Conservation (phyloP, 73 alveolate genomes). For the Paramecium biaurelia region DNA sequence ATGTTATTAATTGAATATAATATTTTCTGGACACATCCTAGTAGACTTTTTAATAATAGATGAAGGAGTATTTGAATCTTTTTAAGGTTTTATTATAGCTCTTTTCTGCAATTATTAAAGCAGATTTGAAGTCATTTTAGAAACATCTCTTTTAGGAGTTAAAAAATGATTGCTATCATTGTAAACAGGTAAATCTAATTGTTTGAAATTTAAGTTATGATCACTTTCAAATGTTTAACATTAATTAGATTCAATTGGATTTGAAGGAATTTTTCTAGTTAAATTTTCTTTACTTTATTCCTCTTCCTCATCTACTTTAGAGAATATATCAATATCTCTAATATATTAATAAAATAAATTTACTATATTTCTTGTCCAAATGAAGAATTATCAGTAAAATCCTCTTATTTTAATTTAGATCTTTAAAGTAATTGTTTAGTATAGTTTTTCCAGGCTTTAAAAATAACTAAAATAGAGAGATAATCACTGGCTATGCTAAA, state of each 20-base stretch:
- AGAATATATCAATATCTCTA: conserved; percentile 8
- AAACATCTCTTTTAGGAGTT: not conserved
- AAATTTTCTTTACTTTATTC: not conserved
- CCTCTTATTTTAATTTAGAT: not conserved
- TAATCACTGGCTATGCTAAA: conserved; percentile 3
- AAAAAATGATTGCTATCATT: not conserved
- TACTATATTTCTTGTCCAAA: conserved; percentile 2
- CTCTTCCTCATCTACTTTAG: not conserved
- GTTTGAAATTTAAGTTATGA: not conserved
- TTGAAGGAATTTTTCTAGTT: not conserved
- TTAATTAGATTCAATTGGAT: not conserved
- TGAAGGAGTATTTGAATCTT: not conserved
- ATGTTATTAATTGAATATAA: not conserved
- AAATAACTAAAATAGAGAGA: not conserved
- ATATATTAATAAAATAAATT: not conserved
- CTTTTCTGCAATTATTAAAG: not conserved
- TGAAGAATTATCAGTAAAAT: not conserved
- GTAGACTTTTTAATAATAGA: not conserved
- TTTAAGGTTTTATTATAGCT: not conserved
- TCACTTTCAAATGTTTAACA: conserved; percentile 22
- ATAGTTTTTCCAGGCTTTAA: conserved; percentile 27
- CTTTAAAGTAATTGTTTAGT: not conserved
- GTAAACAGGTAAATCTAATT: not conserved
- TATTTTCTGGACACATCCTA: not conserved
- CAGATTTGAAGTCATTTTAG: not conserved